A percentile compares a stretch with the other conserved stretches of the same genome.
Conservation (phyloP, 177 flowering plant species). For the Tripterygium wilfordii region DNA sequence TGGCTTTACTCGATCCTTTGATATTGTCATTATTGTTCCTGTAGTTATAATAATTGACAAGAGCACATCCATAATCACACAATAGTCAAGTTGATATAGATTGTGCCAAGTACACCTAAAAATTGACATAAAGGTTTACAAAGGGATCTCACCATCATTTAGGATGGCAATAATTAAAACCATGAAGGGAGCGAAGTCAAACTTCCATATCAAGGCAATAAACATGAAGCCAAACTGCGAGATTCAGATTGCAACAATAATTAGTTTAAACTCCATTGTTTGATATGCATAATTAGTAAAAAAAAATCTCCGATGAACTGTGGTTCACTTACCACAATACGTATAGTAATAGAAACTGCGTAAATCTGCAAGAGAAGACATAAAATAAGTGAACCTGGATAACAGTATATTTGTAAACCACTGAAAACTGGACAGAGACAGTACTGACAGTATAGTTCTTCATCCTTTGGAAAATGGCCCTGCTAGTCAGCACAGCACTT, state of each 20-base stretch:
- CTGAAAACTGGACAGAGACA: background rate
- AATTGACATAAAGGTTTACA: background rate
- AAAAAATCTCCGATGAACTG: background rate
- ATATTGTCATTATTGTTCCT: constrained; percentile 99
- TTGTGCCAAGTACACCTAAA: background rate
- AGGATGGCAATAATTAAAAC: constrained; percentile 94
- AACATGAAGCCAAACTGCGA: constrained; percentile 88
- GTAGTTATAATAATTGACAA: constrained; percentile 4
- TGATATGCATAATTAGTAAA: too few species aligned
- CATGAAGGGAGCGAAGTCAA: constrained; percentile 97
- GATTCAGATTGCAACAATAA: too few species aligned
- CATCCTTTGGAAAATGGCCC: constrained; percentile 96
- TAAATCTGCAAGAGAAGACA: constrained; percentile 51
- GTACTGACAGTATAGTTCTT: constrained; percentile 80
- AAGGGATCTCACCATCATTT: constrained; percentile 68
- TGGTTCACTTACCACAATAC: constrained; percentile 71
- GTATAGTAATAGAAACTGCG: constrained; percentile 95
- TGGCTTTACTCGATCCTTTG: constrained; percentile 93
- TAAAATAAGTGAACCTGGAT: background rate
- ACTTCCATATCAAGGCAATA: constrained; percentile 93
- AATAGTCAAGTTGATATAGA: too few species aligned
- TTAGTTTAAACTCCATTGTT: too few species aligned
- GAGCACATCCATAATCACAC: constrained; percentile 8
- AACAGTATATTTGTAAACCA: background rate
- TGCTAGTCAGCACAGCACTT: constrained; percentile 87